Evolutionary conservation across 768 basidiomycete species (phyloP), one percentile per base, ranked within the genome.

Genomic region (Boletus sp.): DNA sequence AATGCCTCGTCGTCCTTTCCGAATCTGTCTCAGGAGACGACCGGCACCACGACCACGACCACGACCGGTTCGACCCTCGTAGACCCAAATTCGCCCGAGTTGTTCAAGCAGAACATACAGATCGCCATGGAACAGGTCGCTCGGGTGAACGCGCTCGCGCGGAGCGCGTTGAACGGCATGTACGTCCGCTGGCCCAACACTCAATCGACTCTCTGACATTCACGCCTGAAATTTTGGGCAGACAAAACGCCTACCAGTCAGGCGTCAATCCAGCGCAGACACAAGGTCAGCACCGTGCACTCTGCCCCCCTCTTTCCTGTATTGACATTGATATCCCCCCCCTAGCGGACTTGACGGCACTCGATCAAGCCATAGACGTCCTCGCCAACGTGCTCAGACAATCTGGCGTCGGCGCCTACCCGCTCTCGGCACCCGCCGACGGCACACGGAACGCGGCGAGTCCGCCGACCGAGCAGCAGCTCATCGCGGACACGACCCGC

Each of bases 361-460:
- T 87, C n/a, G 79, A 80, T 49, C 79, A 83, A 58, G 72, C 75
- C 15, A 57, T 85, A 1, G 70, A 75, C 13, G 49, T 70, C 1
- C 72, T 85, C 11, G 69, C 74, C 5, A 78, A 84, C 10, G 56
- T 78, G 32, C 70, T 88, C 56, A 75, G 79, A 2, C 75, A 80
- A 48, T 78, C 80, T 0, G 87, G 87, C n/a, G 77, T 88, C 17
- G 87, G 86, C 2, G 85, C 83, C 2, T 75, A 85, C 44, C 85
- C 87, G 1, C 58, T 84, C 10, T 67, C 80, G 5, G 70, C 72
- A 1, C 41, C 61, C 21, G 56, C 59, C 17, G 58, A 60, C 25
- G 19, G n/a, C 13, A 54, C 59, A 37, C 57, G 40, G 30, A 47
- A 53, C 38, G 38, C 58, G 34, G 35, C 62, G 32, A 39, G 42